phyloP scores from a whole-genome alignment of 306 rosid genomes.

The Malus orientalis region DNA sequence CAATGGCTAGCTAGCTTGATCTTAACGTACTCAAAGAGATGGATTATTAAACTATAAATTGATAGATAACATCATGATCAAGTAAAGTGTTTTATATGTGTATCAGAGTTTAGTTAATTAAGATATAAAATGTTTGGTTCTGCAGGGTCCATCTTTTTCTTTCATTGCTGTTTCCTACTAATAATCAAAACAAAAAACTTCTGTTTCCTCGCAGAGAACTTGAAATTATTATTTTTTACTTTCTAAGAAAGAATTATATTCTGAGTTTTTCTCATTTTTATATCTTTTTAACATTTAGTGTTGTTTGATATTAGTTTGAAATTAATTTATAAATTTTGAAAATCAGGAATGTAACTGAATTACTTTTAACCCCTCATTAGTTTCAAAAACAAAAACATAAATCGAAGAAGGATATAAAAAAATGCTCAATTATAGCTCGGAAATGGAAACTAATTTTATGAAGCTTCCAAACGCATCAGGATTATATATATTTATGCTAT shows the following conservation, averaged over 20 bases:
- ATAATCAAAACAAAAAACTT: not conserved
- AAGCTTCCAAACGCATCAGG: too few relatives aligned
- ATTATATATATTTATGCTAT: too few relatives aligned
- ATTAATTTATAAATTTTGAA: too few relatives aligned
- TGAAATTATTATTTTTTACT: not conserved
- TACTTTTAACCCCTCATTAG: not conserved
- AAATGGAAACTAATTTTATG: too few relatives aligned
- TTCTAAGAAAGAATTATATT: not conserved
- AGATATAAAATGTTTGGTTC: not conserved
- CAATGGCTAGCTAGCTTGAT: conserved; percentile 2
- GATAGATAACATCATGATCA: not conserved
- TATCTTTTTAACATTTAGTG: not conserved
- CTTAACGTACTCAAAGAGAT: not conserved
- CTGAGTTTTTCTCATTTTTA: not conserved
- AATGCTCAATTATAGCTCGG: too few relatives aligned
- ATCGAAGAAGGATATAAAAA: not conserved
- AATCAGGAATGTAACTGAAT: not conserved
- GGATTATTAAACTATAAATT: not conserved
- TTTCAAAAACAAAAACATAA: too few relatives aligned
- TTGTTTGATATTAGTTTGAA: not conserved
- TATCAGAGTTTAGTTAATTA: not conserved
- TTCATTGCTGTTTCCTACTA: not conserved
- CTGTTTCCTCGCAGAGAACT: not conserved
- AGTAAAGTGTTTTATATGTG: not conserved
- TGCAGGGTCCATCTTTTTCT: not conserved